A percentile compares a stretch with the other conserved stretches of the same genome.
Evolutionary conservation across 148 eudicot species (phyloP).

Genomic region (Amaranthus cruentus): DNA sequence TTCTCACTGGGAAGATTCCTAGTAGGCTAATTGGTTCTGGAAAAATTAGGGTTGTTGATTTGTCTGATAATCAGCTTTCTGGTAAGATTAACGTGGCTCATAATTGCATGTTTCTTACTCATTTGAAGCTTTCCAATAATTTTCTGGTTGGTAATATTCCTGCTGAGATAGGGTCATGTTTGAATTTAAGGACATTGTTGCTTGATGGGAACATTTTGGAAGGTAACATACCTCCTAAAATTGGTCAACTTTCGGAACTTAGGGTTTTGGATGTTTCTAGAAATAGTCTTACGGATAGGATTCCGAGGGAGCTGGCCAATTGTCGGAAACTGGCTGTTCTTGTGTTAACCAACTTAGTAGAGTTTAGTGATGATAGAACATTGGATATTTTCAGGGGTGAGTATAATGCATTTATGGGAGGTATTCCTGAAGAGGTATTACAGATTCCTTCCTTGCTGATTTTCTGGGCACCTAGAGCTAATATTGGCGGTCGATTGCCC

Average conservation of each 20-base stretch:
- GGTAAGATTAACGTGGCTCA: constrained; percentile 17
- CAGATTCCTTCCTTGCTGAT: constrained; percentile 43
- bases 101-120: constrained; percentile 30
- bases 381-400: constrained; percentile 32
- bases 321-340: constrained; percentile 40
- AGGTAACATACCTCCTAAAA: constrained; percentile 41
- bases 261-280: constrained; percentile 55
- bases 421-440: constrained; percentile 37
- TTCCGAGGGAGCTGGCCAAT: constrained; percentile 43
- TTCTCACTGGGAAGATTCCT: constrained; percentile 35
- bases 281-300: constrained; percentile 45
- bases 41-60: constrained; percentile 34
- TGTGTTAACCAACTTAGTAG: constrained; percentile 39
- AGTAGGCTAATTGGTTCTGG: constrained; percentile 24
- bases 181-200: constrained; percentile 46
- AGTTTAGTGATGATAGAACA: constrained; percentile 27
- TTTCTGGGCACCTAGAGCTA: constrained; percentile 61
- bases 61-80: constrained; percentile 36
- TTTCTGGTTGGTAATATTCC: constrained; percentile 32
- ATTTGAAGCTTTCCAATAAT: constrained; percentile 47
- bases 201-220: constrained; percentile 48
- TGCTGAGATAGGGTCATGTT: constrained; percentile 30
- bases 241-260: constrained; percentile 38
- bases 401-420: constrained; percentile 51
- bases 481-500: constrained; percentile 43